Evolutionary conservation across 2,329 filamentous ascomycete species (phyloP), one percentile per base, ranked within the genome.

Genomic region (Chrysosporium queenslandicum): DNA sequence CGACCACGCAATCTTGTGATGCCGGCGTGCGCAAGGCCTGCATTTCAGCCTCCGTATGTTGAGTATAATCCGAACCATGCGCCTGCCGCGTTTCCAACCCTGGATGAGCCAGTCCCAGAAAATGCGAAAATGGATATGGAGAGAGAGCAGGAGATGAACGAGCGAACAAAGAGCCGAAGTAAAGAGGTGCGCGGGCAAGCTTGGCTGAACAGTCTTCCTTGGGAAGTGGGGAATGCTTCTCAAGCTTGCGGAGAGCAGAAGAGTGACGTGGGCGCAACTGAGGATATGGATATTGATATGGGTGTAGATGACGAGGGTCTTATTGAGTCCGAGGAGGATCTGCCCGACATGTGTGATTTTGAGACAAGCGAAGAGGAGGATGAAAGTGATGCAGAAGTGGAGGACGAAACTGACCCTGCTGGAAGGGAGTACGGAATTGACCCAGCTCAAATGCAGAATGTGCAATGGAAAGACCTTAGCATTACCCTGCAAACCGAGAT

Each of bases 81-180:
- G 39, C 66, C 70, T 40, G 71, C 71, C 30, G 66, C 64, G 5
- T 74, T 74, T 52, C 71, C 71, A 20, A 71, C 66, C 6, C 51
- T 71, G 16, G 60, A 66, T 25, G 29, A 39, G 25, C 51, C 42
- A 8, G 20, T 27, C 12, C 46, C 46, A 14, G 41, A 18, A 27
- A 45, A 9, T 8, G 37, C 18, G 16, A 36, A 9, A 11, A 8
- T 8, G 18, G 11, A 36, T 11, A 14, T 36, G 11, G 25, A 32
- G 29, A 51, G 8, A 21, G 40, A 45, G 9, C 2, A n/a, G 4
- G 25, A 23, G 1, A 4, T 1, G 25, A 43, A 43, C 7, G 21
- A 27, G 9, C 34, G 21, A 12, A 21, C 1, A 25, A 50, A 30
- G 21, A 4, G 18, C 11, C 47, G 32, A n/a, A 34, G 6, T n/a